Base-by-base conservation (phyloP, 1,284 basidiomycete species). In the Trametes versicolor region DNA sequence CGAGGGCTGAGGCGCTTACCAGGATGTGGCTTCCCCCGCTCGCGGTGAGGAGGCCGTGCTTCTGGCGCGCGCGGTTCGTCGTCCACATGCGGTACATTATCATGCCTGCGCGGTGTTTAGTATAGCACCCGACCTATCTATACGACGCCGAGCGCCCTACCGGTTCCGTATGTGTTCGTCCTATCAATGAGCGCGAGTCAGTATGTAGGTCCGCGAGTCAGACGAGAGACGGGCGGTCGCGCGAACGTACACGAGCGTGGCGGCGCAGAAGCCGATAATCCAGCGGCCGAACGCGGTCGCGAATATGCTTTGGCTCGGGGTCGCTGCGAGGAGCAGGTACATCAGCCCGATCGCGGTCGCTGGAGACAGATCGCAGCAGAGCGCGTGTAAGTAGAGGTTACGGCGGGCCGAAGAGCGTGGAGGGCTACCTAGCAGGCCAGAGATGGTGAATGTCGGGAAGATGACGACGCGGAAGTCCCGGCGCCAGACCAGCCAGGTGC, bases 401-500 rank as follows among this genome's bases (percentile, higher is more conserved):
- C 29, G 8, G 29, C 29, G n/a, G 2, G 10, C 13, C 37, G 10
- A 27, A 6, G 15, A 3, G 19, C 2, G 19, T 13, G 10, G 13
- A 27, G 27, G 17, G 15, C 34, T 12, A 52, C 34, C 54, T 27
- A 56, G 23, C 1, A 58, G 49, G 6, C 57, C 57, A 13, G 23
- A 5, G 36, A 50, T 39, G 36, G 47, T 50, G 47, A 41, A 25
- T 41, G 50, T 19, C 19, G 65, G 65, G 25, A 61, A 47, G n/a
- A 66, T 25, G 5, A 63, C 36, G 2, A 63, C 56, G 37, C 39
- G 25, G 21, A 13, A 27, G n/a, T 54, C 50, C n/a, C 57, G 37
- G 17, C 25, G 10, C 64, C 64, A 65, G 2, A 65, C 51, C 6
- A 62, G 34, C 64, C 64, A 65, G 15, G 61, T 50, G 13, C 64